phyloP scores from a whole-genome alignment of 164 flowering plant genomes.

The Macadamia tetraphylla region DNA sequence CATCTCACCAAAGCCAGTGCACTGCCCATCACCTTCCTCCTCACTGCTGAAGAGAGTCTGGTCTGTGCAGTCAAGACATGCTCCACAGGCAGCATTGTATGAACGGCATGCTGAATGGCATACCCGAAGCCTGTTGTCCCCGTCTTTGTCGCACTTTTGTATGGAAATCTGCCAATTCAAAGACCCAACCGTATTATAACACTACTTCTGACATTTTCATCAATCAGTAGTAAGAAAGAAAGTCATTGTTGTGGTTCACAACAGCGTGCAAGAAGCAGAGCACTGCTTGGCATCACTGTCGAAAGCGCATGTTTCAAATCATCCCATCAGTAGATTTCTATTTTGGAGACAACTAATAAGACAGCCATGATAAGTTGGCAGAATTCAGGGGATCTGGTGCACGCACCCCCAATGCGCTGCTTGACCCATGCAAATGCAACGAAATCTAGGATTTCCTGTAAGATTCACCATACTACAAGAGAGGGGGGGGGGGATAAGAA shows the following conservation, averaged over 20 bases:
- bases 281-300: neutral
- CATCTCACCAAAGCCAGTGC: slow-evolving; percentile 80
- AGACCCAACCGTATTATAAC: no score
- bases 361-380: no score
- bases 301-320: neutral
- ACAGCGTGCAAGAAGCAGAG: no score
- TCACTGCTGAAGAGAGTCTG: slow-evolving; percentile 87
- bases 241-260: neutral
- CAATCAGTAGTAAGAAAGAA: neutral
- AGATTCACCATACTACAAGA: no score
- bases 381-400: no score
- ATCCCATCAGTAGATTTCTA: neutral
- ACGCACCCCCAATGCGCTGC: no score
- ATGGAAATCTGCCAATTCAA: slow-evolving; percentile 74
- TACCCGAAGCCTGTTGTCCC: slow-evolving; percentile 91
- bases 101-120: slow-evolving; percentile 93
- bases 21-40: slow-evolving; percentile 71
- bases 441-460: no score
- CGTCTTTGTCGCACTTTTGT: slow-evolving; percentile 89
- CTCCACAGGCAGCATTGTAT: slow-evolving; percentile 90
- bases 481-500: no score
- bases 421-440: no score
- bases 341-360: no score
- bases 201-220: neutral
- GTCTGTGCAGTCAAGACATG: slow-evolving; percentile 92